Evolutionary conservation across 2,329 filamentous ascomycete genomes (phyloP), one percentile per base, ranked within the genome.

Genomic region (Drechslerella coelobrocha): DNA sequence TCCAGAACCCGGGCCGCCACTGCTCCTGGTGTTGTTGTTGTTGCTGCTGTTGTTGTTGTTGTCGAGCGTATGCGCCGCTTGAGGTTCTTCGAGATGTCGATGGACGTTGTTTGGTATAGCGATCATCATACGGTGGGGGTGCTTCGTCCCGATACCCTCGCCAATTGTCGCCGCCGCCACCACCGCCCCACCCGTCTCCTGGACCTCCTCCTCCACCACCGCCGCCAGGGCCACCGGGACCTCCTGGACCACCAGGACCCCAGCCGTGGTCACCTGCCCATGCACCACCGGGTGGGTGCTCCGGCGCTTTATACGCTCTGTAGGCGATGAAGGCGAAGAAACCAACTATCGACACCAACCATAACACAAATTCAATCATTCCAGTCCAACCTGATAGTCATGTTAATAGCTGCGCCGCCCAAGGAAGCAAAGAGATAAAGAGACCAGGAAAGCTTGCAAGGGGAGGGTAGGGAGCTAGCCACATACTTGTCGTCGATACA

Each of bases 1-100:
- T 60, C 68, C 68, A 72, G 45, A 72, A 72, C n/a, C 68, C 68
- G 9, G 68, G 68, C 29, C 60, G 53, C 60, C 60, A 72, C 12
- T 61, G 53, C 26, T 63, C 68, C 19, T 57, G 65, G 14, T 51
- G 59, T 39, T 52, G 61, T 12, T 19, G 37, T 31, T 54, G 50
- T 9, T 27, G 37, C 9, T 52, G 57, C 47, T 50, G 51, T 24
- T 34, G 50, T 34, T 52, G 51, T 23, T 48, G 66, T 24, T 57
- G 24, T 50, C 29, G 51, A 23, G 34, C 34, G 17, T 53, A 62
- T 12, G 57, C 52, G 23, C 57, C 37, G 8, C 50, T 21, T 2
- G 62, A 60, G 21, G 57, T 51, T 31, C 57, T 47, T 14, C 68
- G 53, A n/a, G 60, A 51, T 41, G 59, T 48, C n/a, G 48, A 34